Base-by-base conservation (phyloP, 1,284 basidiomycete genomes). In the Naganishia sp. region DNA sequence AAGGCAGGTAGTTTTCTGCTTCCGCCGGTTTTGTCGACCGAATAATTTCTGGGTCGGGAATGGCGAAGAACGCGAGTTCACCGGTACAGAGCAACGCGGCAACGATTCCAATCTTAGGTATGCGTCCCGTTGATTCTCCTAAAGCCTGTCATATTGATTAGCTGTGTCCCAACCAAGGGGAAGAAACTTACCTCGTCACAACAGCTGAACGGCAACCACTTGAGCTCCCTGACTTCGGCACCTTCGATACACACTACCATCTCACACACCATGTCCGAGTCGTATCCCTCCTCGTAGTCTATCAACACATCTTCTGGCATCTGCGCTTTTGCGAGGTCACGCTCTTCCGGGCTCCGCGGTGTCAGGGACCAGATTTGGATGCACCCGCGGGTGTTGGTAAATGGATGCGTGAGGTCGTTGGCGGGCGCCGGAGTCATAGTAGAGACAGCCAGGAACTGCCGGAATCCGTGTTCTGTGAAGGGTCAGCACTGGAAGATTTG, bases 171-270 rank as follows among this genome's bases (percentile, higher is more conserved):
- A 42, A 46, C 39, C 33, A 64, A 48, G 61, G 42, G 48, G 54
- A 64, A 25, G 64, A 43, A 52, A 69, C 78, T 71, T 50, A 80
- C 81, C 55, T 76, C 66, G 72, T 92, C 90, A 72, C 90, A 85
- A 21, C 87, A 85, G 0, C 91, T 91, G 44, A 91, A 75, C 3
- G 92, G 93, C 78, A 92, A 94, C 92, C 93, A 96, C 77, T 88
- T 90, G 18, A 93, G 74, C 60, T 90, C 87, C 70, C 86, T 84
- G 4, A 87, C 89, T 4, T 88, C 84, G 0, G 91, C 90, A 31
- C 84, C 83, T 21, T 92, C 87, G 6, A 91, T 70, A 71, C 91
- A 93, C 0, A 95, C 72, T 0, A 79, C 74, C 53, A 78, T 54
- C 68, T 76, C 75, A 66, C 78, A 78, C 13, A 44, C 57, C 70